Conservation (phyloP, 2,329 filamentous ascomycete species). For the Fusarium compactum region DNA sequence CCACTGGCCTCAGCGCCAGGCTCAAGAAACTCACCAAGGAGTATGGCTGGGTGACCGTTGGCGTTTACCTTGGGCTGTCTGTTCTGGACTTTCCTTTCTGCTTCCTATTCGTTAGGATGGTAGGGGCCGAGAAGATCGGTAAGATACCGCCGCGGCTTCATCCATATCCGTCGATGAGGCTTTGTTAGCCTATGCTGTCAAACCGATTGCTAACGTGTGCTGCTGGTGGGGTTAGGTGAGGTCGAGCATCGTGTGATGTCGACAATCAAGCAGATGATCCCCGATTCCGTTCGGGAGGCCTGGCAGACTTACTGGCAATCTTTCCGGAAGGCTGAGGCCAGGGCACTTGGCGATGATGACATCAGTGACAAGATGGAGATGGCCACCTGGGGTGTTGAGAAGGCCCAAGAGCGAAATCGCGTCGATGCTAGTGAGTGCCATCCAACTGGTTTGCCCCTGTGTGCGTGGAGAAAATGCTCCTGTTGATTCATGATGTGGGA, state of each 20-base stretch:
- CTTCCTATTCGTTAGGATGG: conserved; percentile 84
- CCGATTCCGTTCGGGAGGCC: conserved; percentile 67
- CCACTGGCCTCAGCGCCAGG: conserved; percentile 72
- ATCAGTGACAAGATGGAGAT: conserved; percentile 62
- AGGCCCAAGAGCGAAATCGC: conserved; percentile 71
- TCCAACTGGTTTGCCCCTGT: conserved; percentile 11
- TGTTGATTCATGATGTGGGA: conserved; percentile 4
- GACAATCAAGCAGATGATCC: conserved; percentile 68
- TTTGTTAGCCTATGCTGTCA: neutral
- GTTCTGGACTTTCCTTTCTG: conserved; percentile 95
- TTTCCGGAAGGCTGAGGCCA: conserved; percentile 59
- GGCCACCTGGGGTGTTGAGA: conserved; percentile 71
- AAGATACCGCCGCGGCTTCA: conserved; percentile 46
- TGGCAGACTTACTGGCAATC: conserved; percentile 64
- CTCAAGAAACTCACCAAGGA: conserved; percentile 88
- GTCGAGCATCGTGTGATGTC: conserved; percentile 77
- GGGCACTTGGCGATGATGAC: conserved; percentile 58
- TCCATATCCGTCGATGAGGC: conserved; percentile 10
- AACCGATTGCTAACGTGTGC: conserved; percentile 30
- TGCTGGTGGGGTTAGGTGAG: conserved; percentile 57
- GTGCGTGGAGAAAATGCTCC: conserved; percentile 15
- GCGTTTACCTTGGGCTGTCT: conserved; percentile 88
- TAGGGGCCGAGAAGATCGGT: conserved; percentile 90
- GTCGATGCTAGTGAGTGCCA: conserved; percentile 78
- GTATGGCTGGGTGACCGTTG: conserved; percentile 93